phyloP scores from a whole-genome alignment of 441 rosid genomes.

The Kokia cookei region DNA sequence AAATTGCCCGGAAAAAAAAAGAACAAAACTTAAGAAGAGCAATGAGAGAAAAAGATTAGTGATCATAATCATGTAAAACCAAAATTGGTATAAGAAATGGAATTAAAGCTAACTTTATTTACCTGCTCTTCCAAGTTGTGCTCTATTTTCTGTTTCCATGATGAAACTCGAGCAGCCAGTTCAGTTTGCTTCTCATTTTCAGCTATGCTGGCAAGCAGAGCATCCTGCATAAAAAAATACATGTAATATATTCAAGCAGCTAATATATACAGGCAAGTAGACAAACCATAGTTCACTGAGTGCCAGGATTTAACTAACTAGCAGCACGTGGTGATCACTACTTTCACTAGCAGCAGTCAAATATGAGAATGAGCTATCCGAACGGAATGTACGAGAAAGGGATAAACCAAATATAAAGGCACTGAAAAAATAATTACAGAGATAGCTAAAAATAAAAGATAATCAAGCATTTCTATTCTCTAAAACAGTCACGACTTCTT shows the following conservation, averaged over 20 bases:
- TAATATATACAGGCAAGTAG: not conserved
- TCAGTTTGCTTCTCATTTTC: conserved; percentile 87
- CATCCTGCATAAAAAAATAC: conserved; percentile 49
- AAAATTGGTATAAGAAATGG: not conserved
- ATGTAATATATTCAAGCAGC: not conserved
- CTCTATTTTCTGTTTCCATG: conserved; percentile 94
- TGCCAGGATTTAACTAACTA: not conserved
- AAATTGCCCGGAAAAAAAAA: not conserved
- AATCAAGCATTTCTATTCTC: not conserved
- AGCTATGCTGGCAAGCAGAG: conserved; percentile 89
- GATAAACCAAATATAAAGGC: not conserved
- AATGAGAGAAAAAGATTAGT: not conserved
- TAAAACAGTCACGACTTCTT: not conserved
- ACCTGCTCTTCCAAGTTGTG: conserved; percentile 89
- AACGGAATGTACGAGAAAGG: not conserved
- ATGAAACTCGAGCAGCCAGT: conserved; percentile 79
- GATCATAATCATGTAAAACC: not conserved
- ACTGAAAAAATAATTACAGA: not conserved
- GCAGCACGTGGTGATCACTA: not conserved
- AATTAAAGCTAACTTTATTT: conserved; percentile 1
- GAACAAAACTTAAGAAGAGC: conserved; percentile 11
- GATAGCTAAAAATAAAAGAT: not conserved
- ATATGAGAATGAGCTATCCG: not conserved
- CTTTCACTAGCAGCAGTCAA: not conserved
- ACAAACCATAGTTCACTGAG: not conserved